A percentile compares a stretch with the other conserved stretches of the same genome.
phyloP scores from a whole-genome alignment of 75 land plant species.

The Sequoia sempervirens region DNA sequence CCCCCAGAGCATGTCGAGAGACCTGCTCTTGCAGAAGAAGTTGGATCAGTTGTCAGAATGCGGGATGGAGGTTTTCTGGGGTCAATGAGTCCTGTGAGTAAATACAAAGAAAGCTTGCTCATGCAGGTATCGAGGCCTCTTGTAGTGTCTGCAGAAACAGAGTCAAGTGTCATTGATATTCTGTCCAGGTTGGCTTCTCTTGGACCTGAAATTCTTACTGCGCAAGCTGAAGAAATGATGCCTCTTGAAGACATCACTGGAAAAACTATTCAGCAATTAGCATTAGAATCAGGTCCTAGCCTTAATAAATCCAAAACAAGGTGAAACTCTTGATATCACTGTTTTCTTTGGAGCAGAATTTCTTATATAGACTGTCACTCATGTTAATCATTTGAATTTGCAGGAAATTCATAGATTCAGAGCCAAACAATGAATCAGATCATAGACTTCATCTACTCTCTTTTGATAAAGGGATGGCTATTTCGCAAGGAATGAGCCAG shows the following conservation, averaged over 20 bases:
- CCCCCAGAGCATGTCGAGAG: not conserved
- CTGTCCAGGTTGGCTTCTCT: slow-evolving; percentile 18
- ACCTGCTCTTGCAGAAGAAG: slow-evolving; percentile 18
- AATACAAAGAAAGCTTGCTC: slow-evolving; percentile 4
- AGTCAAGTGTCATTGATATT: slow-evolving; percentile 23
- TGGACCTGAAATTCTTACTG: slow-evolving; percentile 17
- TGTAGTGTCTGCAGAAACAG: slow-evolving; percentile 26
- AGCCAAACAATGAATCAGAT: not conserved
- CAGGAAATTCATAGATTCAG: not conserved
- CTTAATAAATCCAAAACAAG: not conserved
- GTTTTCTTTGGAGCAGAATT: not conserved
- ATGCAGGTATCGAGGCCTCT: slow-evolving; percentile 26
- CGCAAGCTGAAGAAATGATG: slow-evolving; percentile 22
- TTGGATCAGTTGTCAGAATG: slow-evolving; percentile 14
- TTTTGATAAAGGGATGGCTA: not conserved
- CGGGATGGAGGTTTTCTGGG: slow-evolving; percentile 23
- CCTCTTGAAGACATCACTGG: slow-evolving; percentile 36
- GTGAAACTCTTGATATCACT: slow-evolving; percentile 5
- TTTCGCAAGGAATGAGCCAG: not conserved
- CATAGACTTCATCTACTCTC: not conserved
- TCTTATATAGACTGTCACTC: not conserved
- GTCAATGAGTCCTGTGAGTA: slow-evolving; percentile 18
- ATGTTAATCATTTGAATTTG: not conserved
- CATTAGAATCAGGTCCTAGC: slow-evolving; percentile 14
- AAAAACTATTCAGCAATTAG: slow-evolving; percentile 17